Evolutionary conservation across 164 flowering plant genomes (phyloP), one percentile per base, ranked within the genome.

Genomic region (Pachysandra terminalis): DNA sequence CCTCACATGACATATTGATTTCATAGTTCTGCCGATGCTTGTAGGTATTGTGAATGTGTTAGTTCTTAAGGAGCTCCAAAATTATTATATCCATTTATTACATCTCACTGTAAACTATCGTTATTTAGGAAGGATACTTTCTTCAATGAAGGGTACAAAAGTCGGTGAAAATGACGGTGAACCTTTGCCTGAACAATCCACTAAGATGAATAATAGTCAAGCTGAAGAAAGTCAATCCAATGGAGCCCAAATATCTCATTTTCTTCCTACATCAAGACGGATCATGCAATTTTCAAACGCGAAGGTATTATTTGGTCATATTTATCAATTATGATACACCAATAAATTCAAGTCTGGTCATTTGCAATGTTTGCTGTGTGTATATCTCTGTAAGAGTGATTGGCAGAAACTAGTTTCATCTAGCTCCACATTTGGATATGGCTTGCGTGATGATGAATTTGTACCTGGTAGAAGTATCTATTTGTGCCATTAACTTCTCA

Each of bases 281-380:
- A 91, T 91, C 75, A 89, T 91, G 70, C 97, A 89, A 51, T 89
- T 89, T 74, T 89, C 95, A 59, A 87, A 87, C 84, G 93, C 87
- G 67, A 86, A 87, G 97, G 97, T 90, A 80, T 63, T 17, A 3
- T 60, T 55, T n/a, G 5, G n/a, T 60, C 56, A 58, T 19, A 35
- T 56, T 56, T 12, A 22, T 24, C 49, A 66, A 16, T 7, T 41
- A 2, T 37, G 12, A 19, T 21, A 21, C 13, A 12, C 48, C n/a
- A 59, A 17, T 32, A 32, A 32, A 32, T 32, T 32, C 37, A 32
- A 32, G 37, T 32, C 16, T 51, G 23, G 26, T 64, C 71, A 8
- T 19, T 26, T 15, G 14, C 49, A 26, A 45, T 25, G 28, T 60
- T 26, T 19, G 23, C 19, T 16, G 24, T 21, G 37, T 32, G 5